phyloP scores from a whole-genome alignment of 306 rosid species.

The Rosa persica region DNA sequence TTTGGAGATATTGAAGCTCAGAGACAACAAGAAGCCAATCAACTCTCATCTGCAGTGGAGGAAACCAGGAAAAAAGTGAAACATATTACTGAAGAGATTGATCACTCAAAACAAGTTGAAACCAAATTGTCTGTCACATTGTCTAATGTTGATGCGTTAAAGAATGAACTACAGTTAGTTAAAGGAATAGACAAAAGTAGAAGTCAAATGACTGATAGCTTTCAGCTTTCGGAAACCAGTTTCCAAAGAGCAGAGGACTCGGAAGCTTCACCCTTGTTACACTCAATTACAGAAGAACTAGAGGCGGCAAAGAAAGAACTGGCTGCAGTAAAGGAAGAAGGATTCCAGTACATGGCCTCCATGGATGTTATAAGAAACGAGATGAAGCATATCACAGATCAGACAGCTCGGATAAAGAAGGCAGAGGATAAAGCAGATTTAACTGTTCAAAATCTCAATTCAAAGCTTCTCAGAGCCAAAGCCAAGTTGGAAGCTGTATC shows the following conservation, averaged over 20 bases:
- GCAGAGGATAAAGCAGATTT: slow-evolving; percentile 44
- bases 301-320: slow-evolving; percentile 64
- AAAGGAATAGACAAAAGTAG: slow-evolving; percentile 45
- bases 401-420: slow-evolving; percentile 47
- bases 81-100: slow-evolving; percentile 47
- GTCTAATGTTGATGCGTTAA: slow-evolving; percentile 64
- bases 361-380: slow-evolving; percentile 90
- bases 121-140: slow-evolving; percentile 52
- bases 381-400: slow-evolving; percentile 50
- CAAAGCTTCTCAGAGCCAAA: slow-evolving; percentile 75
- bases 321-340: slow-evolving; percentile 58
- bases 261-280: slow-evolving; percentile 34
- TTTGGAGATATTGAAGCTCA: slow-evolving; percentile 47
- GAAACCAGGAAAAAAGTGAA: slow-evolving; percentile 39
- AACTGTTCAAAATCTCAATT: slow-evolving; percentile 50
- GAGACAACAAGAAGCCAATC: slow-evolving; percentile 51
- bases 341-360: slow-evolving; percentile 78
- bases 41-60: slow-evolving; percentile 44
- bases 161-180: slow-evolving; percentile 50
- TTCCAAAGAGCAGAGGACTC: slow-evolving; percentile 38
- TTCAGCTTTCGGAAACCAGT: slow-evolving; percentile 28
- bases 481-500: slow-evolving; percentile 67
- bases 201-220: slow-evolving; percentile 37
- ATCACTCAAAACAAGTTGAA: slow-evolving; percentile 60
- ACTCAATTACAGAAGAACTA: slow-evolving; percentile 48